Evolutionary conservation across 805 yeast species (phyloP).

Genomic region (Lipomyces yamadae): DNA sequence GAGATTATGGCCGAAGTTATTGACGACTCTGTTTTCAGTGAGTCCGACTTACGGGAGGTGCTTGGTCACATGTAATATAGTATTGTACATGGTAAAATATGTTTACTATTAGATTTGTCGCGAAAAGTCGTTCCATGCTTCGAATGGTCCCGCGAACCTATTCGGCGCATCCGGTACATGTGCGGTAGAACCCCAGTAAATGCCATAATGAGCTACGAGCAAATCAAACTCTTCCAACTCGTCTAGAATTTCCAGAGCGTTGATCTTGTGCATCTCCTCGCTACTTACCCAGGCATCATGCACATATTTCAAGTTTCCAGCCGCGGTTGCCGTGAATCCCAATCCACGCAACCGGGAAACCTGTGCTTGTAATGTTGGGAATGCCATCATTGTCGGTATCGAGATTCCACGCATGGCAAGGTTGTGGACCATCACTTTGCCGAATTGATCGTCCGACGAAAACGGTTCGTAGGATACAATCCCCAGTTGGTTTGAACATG

Average conservation of each 20-base stretch:
- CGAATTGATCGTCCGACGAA: constrained; percentile 64
- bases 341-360: constrained; percentile 46
- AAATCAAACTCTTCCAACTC: constrained; percentile 73
- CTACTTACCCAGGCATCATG: constrained; percentile 52
- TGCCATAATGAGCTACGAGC: constrained; percentile 64
- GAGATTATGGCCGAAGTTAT: constrained; percentile 20
- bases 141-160: constrained; percentile 4
- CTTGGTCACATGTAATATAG: constrained; percentile 1
- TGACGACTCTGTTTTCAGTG: constrained; percentile 19
- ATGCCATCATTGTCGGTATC: constrained; percentile 60
- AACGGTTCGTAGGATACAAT: constrained; percentile 72
- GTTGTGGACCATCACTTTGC: constrained; percentile 68
- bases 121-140: neutral
- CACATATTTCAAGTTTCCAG: constrained; percentile 55
- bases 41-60: constrained; percentile 10
- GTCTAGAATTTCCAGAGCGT: constrained; percentile 67
- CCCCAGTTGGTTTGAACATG: constrained; percentile 38
- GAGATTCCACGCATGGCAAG: constrained; percentile 64
- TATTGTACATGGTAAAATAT: neutral
- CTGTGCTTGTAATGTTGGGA: constrained; percentile 54
- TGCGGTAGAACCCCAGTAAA: constrained; percentile 46
- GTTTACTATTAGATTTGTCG: constrained; percentile 2
- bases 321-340: constrained; percentile 40
- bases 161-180: neutral
- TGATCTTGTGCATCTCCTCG: constrained; percentile 53